Base-by-base conservation (phyloP, 2,329 filamentous ascomycete species). In the Verticillium klebahnii region DNA sequence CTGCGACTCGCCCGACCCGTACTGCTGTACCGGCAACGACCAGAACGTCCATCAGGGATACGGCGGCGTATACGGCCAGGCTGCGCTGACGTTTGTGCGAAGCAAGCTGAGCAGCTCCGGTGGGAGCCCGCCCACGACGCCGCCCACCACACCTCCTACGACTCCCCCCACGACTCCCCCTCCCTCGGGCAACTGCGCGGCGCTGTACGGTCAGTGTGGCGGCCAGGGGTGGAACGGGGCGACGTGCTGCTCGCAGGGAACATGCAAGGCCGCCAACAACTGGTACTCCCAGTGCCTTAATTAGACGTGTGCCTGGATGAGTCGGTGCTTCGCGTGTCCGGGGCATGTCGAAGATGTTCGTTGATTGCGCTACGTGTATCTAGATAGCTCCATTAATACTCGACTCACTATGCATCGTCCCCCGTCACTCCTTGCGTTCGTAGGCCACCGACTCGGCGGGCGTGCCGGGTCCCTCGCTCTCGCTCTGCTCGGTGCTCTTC, bases 11-110 rank as follows among this genome's bases (percentile, higher is more conserved):
- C 69, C 80, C 1, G 85, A 88, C 64, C 84, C 84, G 0, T 88
- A 87, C 73, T 88, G 85, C 78, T 87, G 84, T 74, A 86, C 79
- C 31, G 85, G 85, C 39, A 85, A 73, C 67, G 76, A 86, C 62
- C 74, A 76, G 3, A 77, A 78, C 60, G 78, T 79, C 1, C 85
- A 88, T 69, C 82, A 86, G 69, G 78, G 80, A 14, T 87, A 87
- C 64, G 83, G 82, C 15, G 29, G 74, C 64, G 83, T 84, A 67
- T 89, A 90, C 64, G 86, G 86, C 2, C 70, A 78, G 11, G 76
- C 86, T 67, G 87, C 86, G 1, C 70, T 89, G 50, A 66, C 76
- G 0, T 90, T 89, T 66, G 83, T 88, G 68, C 84, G 86, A 17
- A 29, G 23, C 40, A 39, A 31, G 52, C 19, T 60, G 32, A 57